These are phyloP conservation scores for Purshia tridentata DNA, from an alignment of 306 rosid genomes.

Conservation along the genomic window DNA sequence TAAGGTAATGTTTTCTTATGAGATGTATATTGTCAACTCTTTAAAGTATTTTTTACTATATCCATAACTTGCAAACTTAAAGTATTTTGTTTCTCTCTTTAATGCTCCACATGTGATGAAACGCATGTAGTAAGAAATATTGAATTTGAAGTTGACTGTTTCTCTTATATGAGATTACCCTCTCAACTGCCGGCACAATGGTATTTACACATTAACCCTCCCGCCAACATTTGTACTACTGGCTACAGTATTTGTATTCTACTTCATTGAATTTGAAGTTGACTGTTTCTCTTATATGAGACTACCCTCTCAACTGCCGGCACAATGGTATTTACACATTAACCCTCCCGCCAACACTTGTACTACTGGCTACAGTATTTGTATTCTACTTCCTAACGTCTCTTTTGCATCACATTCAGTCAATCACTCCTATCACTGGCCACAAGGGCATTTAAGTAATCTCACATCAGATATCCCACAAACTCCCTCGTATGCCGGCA, in stretches of 20 bases:
- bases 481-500: slow-evolving; percentile 38
- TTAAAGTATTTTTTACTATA: no score
- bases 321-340: slow-evolving; percentile 5
- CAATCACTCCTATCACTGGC: background rate
- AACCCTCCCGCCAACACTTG: background rate
- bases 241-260: background rate
- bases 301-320: slow-evolving; percentile 11
- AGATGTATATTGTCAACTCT: no score
- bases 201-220: slow-evolving; percentile 7
- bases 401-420: background rate
- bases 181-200: slow-evolving; percentile 10
- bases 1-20: no score
- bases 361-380: background rate
- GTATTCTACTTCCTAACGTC: slow-evolving; percentile 18
- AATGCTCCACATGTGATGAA: background rate
- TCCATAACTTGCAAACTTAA: no score
- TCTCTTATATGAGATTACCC: background rate
- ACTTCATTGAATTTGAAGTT: background rate
- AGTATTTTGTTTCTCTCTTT: background rate
- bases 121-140: background rate
- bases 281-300: background rate
- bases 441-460: slow-evolving; percentile 20
- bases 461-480: background rate
- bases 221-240: background rate
- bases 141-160: background rate